Percentiles rank a stretch among this genome's conserved stretches.
Conservation (phyloP, 78 protist species). For the Dictyostelium citrinum region DNA sequence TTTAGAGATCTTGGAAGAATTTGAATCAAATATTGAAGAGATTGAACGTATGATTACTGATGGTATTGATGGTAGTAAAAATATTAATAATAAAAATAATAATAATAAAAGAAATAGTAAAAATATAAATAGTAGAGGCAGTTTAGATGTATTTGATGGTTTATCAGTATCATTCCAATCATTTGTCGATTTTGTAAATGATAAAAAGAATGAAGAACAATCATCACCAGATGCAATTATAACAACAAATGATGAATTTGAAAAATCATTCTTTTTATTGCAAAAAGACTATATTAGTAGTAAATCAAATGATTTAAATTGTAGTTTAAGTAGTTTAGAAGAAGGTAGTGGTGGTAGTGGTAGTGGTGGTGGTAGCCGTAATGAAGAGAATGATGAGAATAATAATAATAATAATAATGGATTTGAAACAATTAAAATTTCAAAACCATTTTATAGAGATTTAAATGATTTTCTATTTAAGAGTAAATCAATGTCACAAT, state of each 20-base stretch:
- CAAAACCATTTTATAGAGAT: neutral
- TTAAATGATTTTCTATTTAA: neutral
- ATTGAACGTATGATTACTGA: constrained; percentile 5
- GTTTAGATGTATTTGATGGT: neutral
- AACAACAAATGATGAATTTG: constrained; percentile 12
- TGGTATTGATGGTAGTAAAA: neutral
- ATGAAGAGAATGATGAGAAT: neutral
- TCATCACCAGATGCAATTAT: neutral
- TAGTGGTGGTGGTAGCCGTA: neutral
- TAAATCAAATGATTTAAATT: neutral
- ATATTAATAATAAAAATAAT: neutral
- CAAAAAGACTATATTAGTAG: neutral
- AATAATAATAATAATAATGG: neutral
- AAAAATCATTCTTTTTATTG: constrained; percentile 10
- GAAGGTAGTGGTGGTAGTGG: neutral
- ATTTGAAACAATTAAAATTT: neutral
- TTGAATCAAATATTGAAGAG: constrained; percentile 7
- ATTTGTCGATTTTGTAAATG: constrained; percentile 2
- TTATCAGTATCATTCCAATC: neutral
- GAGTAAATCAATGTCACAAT: neutral
- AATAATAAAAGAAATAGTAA: neutral
- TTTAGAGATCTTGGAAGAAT: neutral
- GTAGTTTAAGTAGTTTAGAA: neutral
- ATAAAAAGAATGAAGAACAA: neutral
- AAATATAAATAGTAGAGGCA: neutral